Evolutionary conservation across 495 filamentous ascomycete genomes (phyloP).

Genomic region (Oidiodendron maius): DNA sequence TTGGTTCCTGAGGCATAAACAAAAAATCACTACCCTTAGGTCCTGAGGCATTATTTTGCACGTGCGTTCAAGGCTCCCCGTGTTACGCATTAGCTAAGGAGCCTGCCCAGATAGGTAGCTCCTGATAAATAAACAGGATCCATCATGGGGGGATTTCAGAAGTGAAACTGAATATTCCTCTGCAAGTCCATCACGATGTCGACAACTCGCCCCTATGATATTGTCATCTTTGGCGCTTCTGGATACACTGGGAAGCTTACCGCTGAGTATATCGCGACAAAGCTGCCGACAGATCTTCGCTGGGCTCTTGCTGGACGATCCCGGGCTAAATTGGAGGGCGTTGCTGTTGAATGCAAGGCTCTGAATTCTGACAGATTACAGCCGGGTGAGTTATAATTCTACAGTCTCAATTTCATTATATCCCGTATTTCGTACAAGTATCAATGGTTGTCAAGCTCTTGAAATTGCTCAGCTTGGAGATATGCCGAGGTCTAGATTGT

Average conservation of each 20-base stretch:
- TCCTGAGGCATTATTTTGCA: constrained; percentile 4
- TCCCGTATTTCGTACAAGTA: no score
- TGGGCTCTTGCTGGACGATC: constrained; percentile 91
- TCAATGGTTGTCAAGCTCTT: no score
- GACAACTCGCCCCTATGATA: constrained; percentile 61
- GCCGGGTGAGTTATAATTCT: constrained; percentile 58
- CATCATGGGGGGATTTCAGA: no score
- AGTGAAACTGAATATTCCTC: no score
- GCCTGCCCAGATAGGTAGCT: no score
- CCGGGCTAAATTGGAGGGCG: constrained; percentile 57
- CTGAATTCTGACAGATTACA: constrained; percentile 64
- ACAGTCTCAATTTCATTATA: no score
- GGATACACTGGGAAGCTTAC: constrained; percentile 83
- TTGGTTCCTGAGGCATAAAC: neutral
- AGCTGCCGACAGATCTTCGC: constrained; percentile 71
- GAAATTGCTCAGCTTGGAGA: no score
- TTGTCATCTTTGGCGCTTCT: constrained; percentile 76
- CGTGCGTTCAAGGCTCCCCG: constrained; percentile 1
- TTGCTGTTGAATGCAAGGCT: constrained; percentile 58
- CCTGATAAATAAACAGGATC: no score
- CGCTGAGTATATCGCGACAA: constrained; percentile 68
- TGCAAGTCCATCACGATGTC: constrained; percentile 18
- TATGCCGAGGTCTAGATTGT: no score
- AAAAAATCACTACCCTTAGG: no score
- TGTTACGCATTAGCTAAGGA: no score